Evolutionary conservation across 2,329 filamentous ascomycete species (phyloP).

Genomic region (Aciculosporium take): DNA sequence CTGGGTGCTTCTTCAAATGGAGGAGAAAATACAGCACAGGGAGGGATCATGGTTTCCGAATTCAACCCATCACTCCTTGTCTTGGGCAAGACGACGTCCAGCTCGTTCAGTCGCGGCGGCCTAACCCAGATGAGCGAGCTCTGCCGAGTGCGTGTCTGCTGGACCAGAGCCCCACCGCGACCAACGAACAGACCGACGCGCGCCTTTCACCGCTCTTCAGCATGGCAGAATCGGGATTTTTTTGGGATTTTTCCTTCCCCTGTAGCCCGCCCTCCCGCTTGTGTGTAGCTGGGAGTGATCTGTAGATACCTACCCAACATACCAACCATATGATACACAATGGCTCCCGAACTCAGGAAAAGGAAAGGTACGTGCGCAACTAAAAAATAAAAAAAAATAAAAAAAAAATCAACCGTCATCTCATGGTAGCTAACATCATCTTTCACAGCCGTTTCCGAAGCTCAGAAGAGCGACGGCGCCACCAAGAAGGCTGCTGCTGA

Average conservation of each 20-base stretch:
- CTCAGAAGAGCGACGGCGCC: constrained; percentile 17
- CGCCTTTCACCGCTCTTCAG: constrained; percentile 17
- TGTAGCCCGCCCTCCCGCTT: neutral
- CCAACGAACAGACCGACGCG: constrained; percentile 10
- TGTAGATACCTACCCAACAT: too few relatives aligned
- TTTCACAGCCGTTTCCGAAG: constrained; percentile 13
- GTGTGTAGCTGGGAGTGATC: neutral
- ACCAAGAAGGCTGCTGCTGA: constrained; percentile 14
- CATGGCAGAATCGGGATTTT: constrained; percentile 25
- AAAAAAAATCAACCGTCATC: too few relatives aligned
- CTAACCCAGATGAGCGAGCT: neutral
- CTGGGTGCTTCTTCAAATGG: too few relatives aligned
- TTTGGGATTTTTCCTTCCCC: constrained; percentile 14
- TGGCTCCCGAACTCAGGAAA: constrained; percentile 33
- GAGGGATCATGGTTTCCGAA: neutral
- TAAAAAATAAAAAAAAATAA: too few relatives aligned
- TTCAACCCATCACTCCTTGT: neutral
- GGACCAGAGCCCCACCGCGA: neutral
- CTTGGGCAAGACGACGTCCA: too few relatives aligned
- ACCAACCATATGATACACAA: constrained; percentile 15
- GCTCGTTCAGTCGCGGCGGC: too few relatives aligned
- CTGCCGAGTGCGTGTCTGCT: neutral
- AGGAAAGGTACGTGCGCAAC: constrained; percentile 16
- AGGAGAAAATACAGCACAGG: too few relatives aligned
- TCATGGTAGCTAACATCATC: constrained; percentile 10